Percentiles rank a stretch among this genome's conserved stretches.
Conservation (phyloP, 371 early-diverging fungal species). For the Coemansia sp. region DNA sequence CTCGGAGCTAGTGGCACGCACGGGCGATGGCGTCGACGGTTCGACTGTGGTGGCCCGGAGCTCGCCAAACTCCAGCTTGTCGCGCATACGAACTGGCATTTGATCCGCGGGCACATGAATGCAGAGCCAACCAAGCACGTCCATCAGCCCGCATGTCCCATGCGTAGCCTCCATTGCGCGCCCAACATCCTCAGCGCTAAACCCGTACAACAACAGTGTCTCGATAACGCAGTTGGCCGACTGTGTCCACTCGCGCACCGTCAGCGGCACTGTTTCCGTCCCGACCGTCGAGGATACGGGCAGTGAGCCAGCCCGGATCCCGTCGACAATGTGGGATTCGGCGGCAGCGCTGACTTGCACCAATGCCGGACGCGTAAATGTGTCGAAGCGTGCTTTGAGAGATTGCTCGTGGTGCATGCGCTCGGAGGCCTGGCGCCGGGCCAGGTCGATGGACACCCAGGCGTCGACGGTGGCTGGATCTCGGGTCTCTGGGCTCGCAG, state of each 20-base stretch:
- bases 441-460: constrained; percentile 19
- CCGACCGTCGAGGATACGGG: neutral
- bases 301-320: constrained; percentile 8
- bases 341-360: constrained; percentile 1
- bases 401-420: constrained; percentile 14
- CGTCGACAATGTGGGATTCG: constrained; percentile 17
- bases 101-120: constrained; percentile 23
- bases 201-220: constrained; percentile 15
- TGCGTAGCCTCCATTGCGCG: constrained; percentile 13
- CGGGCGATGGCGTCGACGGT: neutral
- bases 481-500: neutral
- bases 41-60: neutral
- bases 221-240: constrained; percentile 28
- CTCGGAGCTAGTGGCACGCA: no score
- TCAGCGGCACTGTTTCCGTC: neutral
- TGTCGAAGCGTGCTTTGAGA: neutral
- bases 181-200: constrained; percentile 7
- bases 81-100: constrained; percentile 34
- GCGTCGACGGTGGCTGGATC: neutral
- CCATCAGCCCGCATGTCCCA: constrained; percentile 21
- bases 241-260: constrained; percentile 21
- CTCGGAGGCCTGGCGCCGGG: constrained; percentile 14
- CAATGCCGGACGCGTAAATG: neutral
- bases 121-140: constrained; percentile 29
- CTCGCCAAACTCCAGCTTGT: constrained; percentile 23